Percentiles rank a stretch among this genome's conserved stretches.
Conservation (phyloP, 1,139 yeast species). For the Taphrina populina region DNA sequence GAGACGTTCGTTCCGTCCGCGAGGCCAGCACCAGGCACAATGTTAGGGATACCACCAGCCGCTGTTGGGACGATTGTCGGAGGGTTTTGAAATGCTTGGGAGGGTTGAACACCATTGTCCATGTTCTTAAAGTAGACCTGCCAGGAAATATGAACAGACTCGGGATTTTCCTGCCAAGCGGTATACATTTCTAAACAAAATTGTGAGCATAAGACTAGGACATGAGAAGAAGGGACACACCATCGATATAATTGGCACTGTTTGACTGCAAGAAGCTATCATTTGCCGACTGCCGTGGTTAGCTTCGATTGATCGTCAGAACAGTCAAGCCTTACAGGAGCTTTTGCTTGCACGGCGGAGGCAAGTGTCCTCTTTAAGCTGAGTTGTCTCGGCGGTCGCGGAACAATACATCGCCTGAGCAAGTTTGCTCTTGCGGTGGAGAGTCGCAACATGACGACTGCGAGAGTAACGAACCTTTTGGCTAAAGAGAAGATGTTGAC, state of each 20-base stretch:
- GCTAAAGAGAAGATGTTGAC: too few relatives aligned
- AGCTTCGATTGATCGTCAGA: background rate
- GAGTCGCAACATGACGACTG: conserved; percentile 9
- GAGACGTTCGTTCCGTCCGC: conserved; percentile 57
- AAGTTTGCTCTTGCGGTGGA: background rate
- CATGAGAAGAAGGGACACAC: background rate
- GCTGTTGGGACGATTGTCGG: conserved; percentile 72
- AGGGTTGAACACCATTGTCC: conserved; percentile 65
- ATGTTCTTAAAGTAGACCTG: conserved; percentile 88
- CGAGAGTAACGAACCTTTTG: too few relatives aligned
- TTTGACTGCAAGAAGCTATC: conserved; percentile 67
- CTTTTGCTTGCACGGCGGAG: conserved; percentile 24
- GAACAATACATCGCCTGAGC: background rate
- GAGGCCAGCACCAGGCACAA: conserved; percentile 53
- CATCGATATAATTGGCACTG: conserved; percentile 91
- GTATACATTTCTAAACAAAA: conserved; percentile 66
- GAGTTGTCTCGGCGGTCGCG: background rate
- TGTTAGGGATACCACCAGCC: conserved; percentile 64
- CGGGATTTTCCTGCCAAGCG: conserved; percentile 89
- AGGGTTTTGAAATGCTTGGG: conserved; percentile 82
- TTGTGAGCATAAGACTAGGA: background rate
- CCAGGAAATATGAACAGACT: conserved; percentile 94
- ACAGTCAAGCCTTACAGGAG: conserved; percentile 18
- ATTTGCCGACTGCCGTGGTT: conserved; percentile 5
- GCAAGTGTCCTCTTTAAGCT: conserved; percentile 10